Evolutionary conservation across 805 yeast species (phyloP).

Genomic region (Teunomyces barrocoloradensis): DNA sequence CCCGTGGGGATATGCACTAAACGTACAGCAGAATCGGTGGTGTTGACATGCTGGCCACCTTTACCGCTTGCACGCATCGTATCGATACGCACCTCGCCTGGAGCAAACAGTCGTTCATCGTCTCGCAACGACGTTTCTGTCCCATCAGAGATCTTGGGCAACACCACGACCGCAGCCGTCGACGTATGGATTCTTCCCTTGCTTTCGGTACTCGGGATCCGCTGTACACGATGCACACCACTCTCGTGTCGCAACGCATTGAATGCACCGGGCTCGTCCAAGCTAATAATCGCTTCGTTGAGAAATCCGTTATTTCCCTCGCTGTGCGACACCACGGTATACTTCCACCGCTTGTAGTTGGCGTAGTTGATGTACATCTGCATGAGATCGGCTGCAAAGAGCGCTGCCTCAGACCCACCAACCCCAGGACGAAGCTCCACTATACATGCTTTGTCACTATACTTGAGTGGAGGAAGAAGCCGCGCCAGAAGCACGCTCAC

Average conservation of each 20-base stretch:
- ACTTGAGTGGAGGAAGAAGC: constrained; percentile 74
- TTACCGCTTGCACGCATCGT: constrained; percentile 98
- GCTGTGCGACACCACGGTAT: constrained; percentile 54
- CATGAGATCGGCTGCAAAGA: constrained; percentile 77
- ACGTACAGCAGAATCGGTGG: constrained; percentile 95
- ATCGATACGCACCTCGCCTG: constrained; percentile 88
- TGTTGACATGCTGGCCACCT: constrained; percentile 98
- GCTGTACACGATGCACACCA: constrained; percentile 94
- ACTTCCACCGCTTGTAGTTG: constrained; percentile 63
- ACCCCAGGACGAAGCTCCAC: constrained; percentile 92
- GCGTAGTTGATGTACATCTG: constrained; percentile 81
- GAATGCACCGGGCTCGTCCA: constrained; percentile 77
- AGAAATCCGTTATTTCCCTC: constrained; percentile 61
- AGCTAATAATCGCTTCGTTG: constrained; percentile 67
- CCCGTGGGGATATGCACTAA: constrained; percentile 91
- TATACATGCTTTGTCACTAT: constrained; percentile 72
- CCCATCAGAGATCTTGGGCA: constrained; percentile 74
- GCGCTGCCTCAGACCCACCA: constrained; percentile 91
- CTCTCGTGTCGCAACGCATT: constrained; percentile 76
- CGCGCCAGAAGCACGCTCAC: constrained; percentile 50
- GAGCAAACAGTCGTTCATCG: constrained; percentile 70
- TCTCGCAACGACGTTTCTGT: constrained; percentile 43
- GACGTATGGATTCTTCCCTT: constrained; percentile 95
- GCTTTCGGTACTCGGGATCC: constrained; percentile 90
- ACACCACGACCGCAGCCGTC: constrained; percentile 91